Evolutionary conservation across 2,329 filamentous ascomycete genomes (phyloP).

Genomic region (Colletotrichum agaves): DNA sequence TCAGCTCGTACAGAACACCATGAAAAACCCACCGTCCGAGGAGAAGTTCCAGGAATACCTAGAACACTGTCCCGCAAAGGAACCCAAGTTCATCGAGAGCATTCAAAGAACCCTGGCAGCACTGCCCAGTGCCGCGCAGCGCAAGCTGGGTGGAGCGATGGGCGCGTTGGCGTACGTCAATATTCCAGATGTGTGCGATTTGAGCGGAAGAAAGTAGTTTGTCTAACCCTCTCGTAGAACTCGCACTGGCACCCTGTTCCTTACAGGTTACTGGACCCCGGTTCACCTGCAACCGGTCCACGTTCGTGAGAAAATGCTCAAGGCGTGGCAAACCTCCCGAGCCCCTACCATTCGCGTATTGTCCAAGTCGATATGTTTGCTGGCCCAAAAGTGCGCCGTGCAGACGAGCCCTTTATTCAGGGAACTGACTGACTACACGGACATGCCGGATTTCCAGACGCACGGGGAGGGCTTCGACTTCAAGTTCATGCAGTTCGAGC

Average conservation of each 20-base stretch:
- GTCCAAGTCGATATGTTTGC: slow-evolving; percentile 63
- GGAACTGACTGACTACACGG: slow-evolving; percentile 66
- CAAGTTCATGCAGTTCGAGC: slow-evolving; percentile 68
- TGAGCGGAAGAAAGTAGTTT: not conserved
- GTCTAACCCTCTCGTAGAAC: slow-evolving; percentile 57
- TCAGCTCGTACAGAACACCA: slow-evolving; percentile 47
- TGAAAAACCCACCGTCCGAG: slow-evolving; percentile 53
- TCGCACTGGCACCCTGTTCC: slow-evolving; percentile 68
- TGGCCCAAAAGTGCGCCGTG: slow-evolving; percentile 66
- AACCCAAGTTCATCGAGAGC: slow-evolving; percentile 63
- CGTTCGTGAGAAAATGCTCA: slow-evolving; percentile 70
- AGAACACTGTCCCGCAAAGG: slow-evolving; percentile 60
- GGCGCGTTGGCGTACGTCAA: slow-evolving; percentile 56
- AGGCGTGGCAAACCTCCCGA: slow-evolving; percentile 69
- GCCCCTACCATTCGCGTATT: slow-evolving; percentile 65
- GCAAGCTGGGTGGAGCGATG: slow-evolving; percentile 53
- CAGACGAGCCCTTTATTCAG: slow-evolving; percentile 66
- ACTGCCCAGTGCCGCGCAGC: slow-evolving; percentile 47
- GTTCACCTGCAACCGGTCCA: slow-evolving; percentile 69
- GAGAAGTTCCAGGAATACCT: slow-evolving; percentile 64
- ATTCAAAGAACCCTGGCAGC: slow-evolving; percentile 55
- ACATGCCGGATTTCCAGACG: slow-evolving; percentile 62
- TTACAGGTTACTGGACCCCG: slow-evolving; percentile 75
- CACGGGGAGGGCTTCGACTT: slow-evolving; percentile 65
- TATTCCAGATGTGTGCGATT: not conserved